Conservation (phyloP, 2,329 filamentous ascomycete species). For the Beauveria varroae region DNA sequence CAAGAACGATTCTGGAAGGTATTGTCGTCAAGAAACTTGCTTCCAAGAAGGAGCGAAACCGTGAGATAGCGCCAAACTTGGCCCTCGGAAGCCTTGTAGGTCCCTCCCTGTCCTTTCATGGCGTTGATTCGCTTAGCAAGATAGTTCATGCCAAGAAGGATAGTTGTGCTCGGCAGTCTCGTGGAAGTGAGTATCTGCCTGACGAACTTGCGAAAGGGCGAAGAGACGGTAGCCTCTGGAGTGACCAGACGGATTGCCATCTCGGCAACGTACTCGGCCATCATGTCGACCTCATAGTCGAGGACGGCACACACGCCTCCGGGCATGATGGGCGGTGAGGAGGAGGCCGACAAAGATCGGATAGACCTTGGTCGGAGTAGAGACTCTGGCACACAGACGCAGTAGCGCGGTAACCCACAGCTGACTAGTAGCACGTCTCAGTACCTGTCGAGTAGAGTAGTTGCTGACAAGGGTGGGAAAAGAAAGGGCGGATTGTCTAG, state of each 20-base stretch:
- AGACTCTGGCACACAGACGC: slow-evolving; percentile 15
- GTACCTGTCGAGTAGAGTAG: slow-evolving; percentile 1
- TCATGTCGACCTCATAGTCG: slow-evolving; percentile 93
- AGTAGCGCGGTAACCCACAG: slow-evolving; percentile 7
- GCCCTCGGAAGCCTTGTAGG: slow-evolving; percentile 54
- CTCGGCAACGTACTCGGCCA: slow-evolving; percentile 91
- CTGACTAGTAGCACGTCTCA: slow-evolving; percentile 1
- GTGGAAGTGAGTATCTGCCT: slow-evolving; percentile 86
- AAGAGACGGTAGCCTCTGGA: slow-evolving; percentile 47
- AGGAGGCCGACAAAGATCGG: slow-evolving; percentile 32
- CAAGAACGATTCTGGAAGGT: slow-evolving; percentile 96
- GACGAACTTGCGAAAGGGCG: slow-evolving; percentile 85
- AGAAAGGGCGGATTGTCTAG: slow-evolving; percentile 15
- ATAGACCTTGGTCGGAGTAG: slow-evolving; percentile 30
- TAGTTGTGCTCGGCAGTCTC: slow-evolving; percentile 81
- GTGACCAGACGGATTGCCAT: slow-evolving; percentile 62
- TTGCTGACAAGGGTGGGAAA: background rate
- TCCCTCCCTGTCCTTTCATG: slow-evolving; percentile 45
- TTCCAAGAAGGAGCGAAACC: slow-evolving; percentile 75
- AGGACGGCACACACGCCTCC: slow-evolving; percentile 89
- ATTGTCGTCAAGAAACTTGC: slow-evolving; percentile 95
- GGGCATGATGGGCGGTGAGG: slow-evolving; percentile 44
- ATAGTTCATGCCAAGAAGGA: slow-evolving; percentile 85
- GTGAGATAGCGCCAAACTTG: slow-evolving; percentile 85
- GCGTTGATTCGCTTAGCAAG: slow-evolving; percentile 75